phyloP scores from a whole-genome alignment of 2,329 filamentous ascomycete genomes.

The Arthrobotrys conoides region DNA sequence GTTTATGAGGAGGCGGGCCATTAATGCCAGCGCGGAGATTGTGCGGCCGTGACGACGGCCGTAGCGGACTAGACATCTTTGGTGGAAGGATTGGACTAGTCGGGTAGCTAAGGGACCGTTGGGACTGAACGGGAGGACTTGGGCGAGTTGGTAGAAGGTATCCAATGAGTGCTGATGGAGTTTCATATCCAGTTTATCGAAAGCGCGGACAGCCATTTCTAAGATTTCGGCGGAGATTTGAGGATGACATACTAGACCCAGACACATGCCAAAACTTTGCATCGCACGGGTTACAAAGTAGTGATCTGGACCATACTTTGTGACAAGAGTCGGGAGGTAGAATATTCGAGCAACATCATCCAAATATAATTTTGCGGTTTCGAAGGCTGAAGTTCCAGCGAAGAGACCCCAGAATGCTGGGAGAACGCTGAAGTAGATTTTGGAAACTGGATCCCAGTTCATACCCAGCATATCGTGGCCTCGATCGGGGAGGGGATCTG shows the following conservation, averaged over 20 bases:
- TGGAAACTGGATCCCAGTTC: slow-evolving; percentile 44
- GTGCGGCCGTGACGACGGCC: slow-evolving; percentile 44
- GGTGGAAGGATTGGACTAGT: slow-evolving; percentile 35
- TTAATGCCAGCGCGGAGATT: slow-evolving; percentile 43
- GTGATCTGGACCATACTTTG: slow-evolving; percentile 43
- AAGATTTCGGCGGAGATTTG: slow-evolving; percentile 41
- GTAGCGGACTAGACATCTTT: slow-evolving; percentile 34
- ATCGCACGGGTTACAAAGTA: slow-evolving; percentile 45
- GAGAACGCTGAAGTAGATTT: slow-evolving; percentile 38
- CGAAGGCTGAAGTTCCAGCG: slow-evolving; percentile 49
- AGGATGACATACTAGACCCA: slow-evolving; percentile 48
- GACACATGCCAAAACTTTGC: slow-evolving; percentile 54
- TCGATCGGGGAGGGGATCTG: slow-evolving; percentile 37
- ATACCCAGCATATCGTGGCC: slow-evolving; percentile 47
- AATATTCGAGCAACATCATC: slow-evolving; percentile 51
- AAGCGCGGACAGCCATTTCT: slow-evolving; percentile 38
- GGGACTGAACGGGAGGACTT: slow-evolving; percentile 40
- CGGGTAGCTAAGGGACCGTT: slow-evolving; percentile 30
- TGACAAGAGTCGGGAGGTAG: slow-evolving; percentile 50
- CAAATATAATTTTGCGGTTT: slow-evolving; percentile 49
- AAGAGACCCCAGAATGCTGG: slow-evolving; percentile 55
- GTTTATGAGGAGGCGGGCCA: slow-evolving; percentile 38
- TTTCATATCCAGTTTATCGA: slow-evolving; percentile 45
- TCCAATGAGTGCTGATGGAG: slow-evolving; percentile 45
- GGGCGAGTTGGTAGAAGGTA: slow-evolving; percentile 47